Percentiles rank a stretch among this genome's conserved stretches.
Conservation (phyloP, 306 rosid species). For the Inga leiocalycina region DNA sequence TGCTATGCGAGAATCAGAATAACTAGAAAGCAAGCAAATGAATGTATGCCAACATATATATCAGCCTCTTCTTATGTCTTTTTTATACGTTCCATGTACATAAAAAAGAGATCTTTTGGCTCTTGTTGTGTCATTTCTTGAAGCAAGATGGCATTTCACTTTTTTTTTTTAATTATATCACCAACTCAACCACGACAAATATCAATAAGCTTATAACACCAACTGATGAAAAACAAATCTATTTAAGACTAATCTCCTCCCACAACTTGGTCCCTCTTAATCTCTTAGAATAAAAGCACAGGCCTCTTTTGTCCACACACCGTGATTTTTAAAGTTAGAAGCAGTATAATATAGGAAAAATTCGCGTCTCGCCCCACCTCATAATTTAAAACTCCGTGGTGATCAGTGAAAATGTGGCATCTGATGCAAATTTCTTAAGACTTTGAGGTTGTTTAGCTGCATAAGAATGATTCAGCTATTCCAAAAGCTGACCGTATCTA, state of each 20-base stretch:
- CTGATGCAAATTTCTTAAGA: background rate
- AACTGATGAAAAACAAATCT: background rate
- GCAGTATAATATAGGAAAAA: background rate
- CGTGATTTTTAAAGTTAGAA: background rate
- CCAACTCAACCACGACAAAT: conserved; percentile 2
- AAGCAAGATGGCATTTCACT: background rate
- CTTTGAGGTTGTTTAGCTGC: background rate
- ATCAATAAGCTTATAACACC: background rate
- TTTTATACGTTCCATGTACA: background rate
- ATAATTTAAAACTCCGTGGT: background rate
- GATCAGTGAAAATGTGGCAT: background rate
- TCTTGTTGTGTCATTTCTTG: background rate
- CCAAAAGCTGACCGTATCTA: background rate
- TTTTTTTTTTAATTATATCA: background rate
- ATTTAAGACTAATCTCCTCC: background rate
- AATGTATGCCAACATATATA: background rate
- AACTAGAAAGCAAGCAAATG: background rate
- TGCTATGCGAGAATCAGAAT: background rate
- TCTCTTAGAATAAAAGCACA: background rate
- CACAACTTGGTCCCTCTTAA: background rate
- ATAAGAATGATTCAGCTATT: background rate
- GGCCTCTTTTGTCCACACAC: background rate
- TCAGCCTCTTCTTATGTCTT: background rate
- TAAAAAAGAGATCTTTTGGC: conserved; percentile 16
- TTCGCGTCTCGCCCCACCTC: background rate